Evolutionary conservation across 768 basidiomycete species (phyloP).

Genomic region (Lactarius akahatsu): DNA sequence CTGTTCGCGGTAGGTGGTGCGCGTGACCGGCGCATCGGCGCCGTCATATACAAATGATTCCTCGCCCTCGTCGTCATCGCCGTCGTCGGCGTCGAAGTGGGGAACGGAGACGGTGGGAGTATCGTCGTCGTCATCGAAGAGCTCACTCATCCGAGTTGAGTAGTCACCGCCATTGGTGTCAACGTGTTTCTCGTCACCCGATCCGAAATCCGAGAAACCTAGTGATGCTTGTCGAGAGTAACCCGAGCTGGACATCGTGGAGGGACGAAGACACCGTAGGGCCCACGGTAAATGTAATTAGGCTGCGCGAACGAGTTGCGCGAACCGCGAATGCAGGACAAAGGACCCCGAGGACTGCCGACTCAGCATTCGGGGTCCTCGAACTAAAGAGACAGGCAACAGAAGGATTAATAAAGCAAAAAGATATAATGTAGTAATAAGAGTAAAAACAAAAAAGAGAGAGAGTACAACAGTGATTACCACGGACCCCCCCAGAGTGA

Average conservation of each 20-base stretch:
- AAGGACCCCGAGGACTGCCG: neutral
- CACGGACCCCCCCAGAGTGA: conserved; percentile 8
- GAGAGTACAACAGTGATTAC: neutral
- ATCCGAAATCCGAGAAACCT: conserved; percentile 40
- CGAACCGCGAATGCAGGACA: neutral
- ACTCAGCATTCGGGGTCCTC: neutral
- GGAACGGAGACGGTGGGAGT: neutral
- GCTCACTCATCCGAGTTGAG: conserved; percentile 65
- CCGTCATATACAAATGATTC: conserved; percentile 74
- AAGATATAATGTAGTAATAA: conserved; percentile 30
- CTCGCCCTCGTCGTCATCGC: conserved; percentile 42
- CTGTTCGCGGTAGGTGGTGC: conserved; percentile 61
- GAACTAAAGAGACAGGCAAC: neutral
- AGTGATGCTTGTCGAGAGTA: conserved; percentile 29
- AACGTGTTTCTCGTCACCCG: conserved; percentile 45
- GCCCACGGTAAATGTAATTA: too few species aligned
- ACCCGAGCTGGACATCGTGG: conserved; percentile 17
- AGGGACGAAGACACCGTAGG: too few species aligned
- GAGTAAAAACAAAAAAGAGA: conserved; percentile 23
- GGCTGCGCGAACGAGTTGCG: neutral
- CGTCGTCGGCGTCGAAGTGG: conserved; percentile 31
- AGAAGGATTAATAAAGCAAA: conserved; percentile 20
- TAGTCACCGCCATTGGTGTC: conserved; percentile 54
- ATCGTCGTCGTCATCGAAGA: conserved; percentile 46
- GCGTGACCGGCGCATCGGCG: conserved; percentile 52